Conservation (phyloP, 208 protist genomes). For the Spongospora subterranea region DNA sequence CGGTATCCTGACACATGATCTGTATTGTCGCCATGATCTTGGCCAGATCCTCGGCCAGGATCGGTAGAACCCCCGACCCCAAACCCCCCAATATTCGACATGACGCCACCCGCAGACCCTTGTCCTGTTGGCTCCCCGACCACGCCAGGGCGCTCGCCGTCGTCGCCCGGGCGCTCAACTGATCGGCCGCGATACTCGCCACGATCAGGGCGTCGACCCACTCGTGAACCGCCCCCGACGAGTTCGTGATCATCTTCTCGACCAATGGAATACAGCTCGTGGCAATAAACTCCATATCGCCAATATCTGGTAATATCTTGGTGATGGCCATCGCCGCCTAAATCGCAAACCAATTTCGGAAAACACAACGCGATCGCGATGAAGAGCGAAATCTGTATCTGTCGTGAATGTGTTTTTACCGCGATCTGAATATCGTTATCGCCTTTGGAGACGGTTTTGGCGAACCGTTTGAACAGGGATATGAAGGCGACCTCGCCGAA, state of each 20-base stretch:
- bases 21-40: background rate
- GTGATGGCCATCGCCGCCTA: background rate
- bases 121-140: background rate
- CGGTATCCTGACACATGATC: conserved; percentile 35
- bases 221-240: background rate
- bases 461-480: conserved; percentile 35
- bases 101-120: background rate
- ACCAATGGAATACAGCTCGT: background rate
- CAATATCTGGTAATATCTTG: background rate
- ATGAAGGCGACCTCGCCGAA: conserved; percentile 19
- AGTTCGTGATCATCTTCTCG: conserved; percentile 7
- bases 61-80: background rate
- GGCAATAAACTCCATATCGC: background rate
- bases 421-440: background rate
- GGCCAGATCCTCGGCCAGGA: background rate
- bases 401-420: background rate
- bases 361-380: no score
- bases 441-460: background rate
- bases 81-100: background rate
- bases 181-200: background rate
- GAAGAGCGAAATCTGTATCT: background rate
- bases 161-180: background rate
- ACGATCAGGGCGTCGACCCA: conserved; percentile 37
- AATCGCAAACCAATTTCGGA: background rate
- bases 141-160: background rate